phyloP scores from a whole-genome alignment of 176 grass and related monocot species.

The Panicum miliaceum region DNA sequence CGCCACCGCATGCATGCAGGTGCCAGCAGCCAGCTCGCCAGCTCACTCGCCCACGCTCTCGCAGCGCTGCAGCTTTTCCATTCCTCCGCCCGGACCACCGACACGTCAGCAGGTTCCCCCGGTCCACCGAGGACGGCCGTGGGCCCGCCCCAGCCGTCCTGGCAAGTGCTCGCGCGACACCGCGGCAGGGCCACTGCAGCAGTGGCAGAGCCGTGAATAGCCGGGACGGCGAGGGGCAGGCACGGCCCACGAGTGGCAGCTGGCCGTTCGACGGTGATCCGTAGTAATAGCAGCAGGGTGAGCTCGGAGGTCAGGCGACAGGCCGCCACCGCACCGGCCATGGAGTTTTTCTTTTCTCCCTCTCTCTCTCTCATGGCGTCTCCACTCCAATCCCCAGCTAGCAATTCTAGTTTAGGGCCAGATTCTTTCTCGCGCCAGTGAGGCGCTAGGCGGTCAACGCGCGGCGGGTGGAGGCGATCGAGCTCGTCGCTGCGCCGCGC shows the following conservation, averaged over 20 bases:
- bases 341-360: not conserved
- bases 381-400: not conserved
- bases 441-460: not conserved
- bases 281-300: not conserved
- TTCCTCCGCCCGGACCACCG: not conserved
- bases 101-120: not conserved
- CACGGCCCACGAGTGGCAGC: not conserved
- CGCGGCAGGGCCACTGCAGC: not conserved
- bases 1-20: not conserved
- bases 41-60: not conserved
- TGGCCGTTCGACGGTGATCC: not conserved
- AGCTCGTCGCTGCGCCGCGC: not conserved
- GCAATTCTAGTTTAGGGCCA: not conserved
- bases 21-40: not conserved
- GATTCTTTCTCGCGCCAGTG: not conserved
- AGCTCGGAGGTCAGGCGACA: not conserved
- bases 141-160: not conserved
- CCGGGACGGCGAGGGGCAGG: not conserved
- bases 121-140: not conserved
- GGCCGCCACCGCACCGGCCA: not conserved
- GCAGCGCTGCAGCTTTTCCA: not conserved
- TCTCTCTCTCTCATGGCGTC: not conserved
- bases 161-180: not conserved
- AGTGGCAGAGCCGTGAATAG: conserved; percentile 13
- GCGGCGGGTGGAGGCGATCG: not conserved